These are phyloP conservation scores for Pisolithus thermaeus DNA, from an alignment of 1,284 basidiomycete genomes.

Conservation along the genomic window DNA sequence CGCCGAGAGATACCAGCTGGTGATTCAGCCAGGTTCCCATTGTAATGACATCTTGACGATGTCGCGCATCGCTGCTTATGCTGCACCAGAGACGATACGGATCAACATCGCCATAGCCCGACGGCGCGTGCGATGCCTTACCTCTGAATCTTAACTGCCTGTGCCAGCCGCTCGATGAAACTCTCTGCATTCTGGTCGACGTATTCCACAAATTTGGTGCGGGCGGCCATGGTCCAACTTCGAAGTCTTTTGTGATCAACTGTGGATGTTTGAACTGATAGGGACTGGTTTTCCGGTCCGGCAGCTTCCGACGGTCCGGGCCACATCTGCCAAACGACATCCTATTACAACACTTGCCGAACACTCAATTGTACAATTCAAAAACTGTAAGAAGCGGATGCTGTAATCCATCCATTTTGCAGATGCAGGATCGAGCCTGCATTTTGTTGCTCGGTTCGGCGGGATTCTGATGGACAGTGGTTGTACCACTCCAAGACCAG, in stretches of 20 bases:
- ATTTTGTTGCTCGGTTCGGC: too few relatives aligned
- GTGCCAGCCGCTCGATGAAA: constrained; percentile 74
- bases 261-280: background rate
- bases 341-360: too few relatives aligned
- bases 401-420: too few relatives aligned
- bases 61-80: constrained; percentile 61
- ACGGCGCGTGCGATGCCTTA: constrained; percentile 28
- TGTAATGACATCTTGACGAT: constrained; percentile 69
- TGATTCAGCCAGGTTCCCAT: constrained; percentile 80
- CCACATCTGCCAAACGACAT: too few relatives aligned
- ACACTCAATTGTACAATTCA: too few relatives aligned
- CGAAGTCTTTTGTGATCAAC: background rate
- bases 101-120: background rate
- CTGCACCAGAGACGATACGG: constrained; percentile 30
- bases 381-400: too few relatives aligned
- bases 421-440: too few relatives aligned
- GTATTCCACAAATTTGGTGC: constrained; percentile 48
- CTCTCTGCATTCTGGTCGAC: constrained; percentile 67
- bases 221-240: constrained; percentile 28
- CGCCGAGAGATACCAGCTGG: constrained; percentile 71
- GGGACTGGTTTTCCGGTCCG: background rate
- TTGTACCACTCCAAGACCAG: too few relatives aligned
- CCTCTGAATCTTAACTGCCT: constrained; percentile 90
- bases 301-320: too few relatives aligned
- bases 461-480: too few relatives aligned